Conservation (phyloP, 768 basidiomycete species). For the Suillus sp. region DNA sequence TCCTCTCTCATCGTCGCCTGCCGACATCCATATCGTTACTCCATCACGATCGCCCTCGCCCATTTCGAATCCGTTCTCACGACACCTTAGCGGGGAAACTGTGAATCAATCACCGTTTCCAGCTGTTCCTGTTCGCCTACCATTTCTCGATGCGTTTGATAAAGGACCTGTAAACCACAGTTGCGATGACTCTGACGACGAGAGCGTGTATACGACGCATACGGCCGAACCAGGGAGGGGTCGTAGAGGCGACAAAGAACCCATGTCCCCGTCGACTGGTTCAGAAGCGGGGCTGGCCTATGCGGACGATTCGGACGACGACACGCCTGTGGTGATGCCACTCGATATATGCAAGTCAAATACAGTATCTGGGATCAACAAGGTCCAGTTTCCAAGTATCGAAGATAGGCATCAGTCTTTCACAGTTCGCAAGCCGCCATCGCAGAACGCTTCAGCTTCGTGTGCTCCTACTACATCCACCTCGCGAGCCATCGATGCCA, state of each 20-base stretch:
- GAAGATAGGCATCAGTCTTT: conserved; percentile 10
- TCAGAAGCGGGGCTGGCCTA: conserved; percentile 43
- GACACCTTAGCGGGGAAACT: conserved; percentile 83
- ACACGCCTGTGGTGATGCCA: conserved; percentile 36
- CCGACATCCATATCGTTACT: conserved; percentile 29
- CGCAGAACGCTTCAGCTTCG: conserved; percentile 29
- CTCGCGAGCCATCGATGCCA: conserved; percentile 12
- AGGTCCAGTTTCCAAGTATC: conserved; percentile 41
- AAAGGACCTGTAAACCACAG: conserved; percentile 7
- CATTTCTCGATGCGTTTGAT: conserved; percentile 59
- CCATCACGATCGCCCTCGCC: conserved; percentile 34
- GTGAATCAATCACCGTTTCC: conserved; percentile 26
- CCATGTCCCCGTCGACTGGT: conserved; percentile 30
- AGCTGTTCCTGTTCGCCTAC: conserved; percentile 39
- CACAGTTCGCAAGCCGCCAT: conserved; percentile 22
- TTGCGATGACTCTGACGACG: conserved; percentile 32
- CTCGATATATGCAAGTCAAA: conserved; percentile 28
- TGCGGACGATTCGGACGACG: conserved; percentile 34
- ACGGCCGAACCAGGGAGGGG: conserved; percentile 19
- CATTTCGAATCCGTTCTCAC: conserved; percentile 88
- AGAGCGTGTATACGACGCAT: conserved; percentile 37
- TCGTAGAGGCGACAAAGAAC: conserved; percentile 21
- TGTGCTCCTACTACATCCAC: conserved; percentile 25
- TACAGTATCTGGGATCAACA: conserved; percentile 17
- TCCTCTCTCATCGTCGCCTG: conserved; percentile 25